These are phyloP conservation scores for Trichosporon coremiiforme DNA, from an alignment of 1,284 basidiomycete genomes.

Conservation along the genomic window DNA sequence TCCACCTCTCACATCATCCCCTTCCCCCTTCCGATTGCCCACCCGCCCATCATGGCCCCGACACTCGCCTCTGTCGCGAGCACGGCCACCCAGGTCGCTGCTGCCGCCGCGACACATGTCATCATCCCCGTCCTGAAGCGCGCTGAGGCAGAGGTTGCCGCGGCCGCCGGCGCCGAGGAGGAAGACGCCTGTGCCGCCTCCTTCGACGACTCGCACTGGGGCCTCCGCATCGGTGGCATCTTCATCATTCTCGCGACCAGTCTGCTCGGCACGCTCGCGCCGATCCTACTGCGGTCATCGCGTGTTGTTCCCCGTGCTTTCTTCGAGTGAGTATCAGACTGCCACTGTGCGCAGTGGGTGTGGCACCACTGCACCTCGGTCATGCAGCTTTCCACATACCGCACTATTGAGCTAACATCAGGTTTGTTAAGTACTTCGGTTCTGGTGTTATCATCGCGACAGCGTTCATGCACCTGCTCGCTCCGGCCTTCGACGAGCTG, in stretches of 20 bases:
- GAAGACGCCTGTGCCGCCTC: conserved; percentile 35
- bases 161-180: background rate
- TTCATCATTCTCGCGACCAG: conserved; percentile 73
- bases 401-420: conserved; percentile 13
- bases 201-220: conserved; percentile 34
- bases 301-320: conserved; percentile 66
- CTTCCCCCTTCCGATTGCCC: background rate
- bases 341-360: background rate
- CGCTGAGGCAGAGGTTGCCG: background rate
- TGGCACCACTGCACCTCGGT: background rate
- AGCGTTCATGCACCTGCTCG: conserved; percentile 81
- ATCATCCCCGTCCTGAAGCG: background rate
- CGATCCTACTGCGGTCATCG: conserved; percentile 70
- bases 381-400: too few species aligned
- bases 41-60: background rate
- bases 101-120: background rate
- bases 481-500: conserved; percentile 73
- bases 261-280: conserved; percentile 71
- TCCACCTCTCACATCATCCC: background rate
- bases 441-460: conserved; percentile 94
- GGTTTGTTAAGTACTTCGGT: conserved; percentile 93
- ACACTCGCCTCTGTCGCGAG: background rate
- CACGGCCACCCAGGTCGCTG: conserved; percentile 6
- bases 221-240: conserved; percentile 75
- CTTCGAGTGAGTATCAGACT: conserved; percentile 68